A percentile compares a stretch with the other conserved stretches of the same genome.
These are phyloP conservation scores for Yarrowia sp. DNA, from an alignment of 805 yeast genomes.

Conservation along the genomic window DNA sequence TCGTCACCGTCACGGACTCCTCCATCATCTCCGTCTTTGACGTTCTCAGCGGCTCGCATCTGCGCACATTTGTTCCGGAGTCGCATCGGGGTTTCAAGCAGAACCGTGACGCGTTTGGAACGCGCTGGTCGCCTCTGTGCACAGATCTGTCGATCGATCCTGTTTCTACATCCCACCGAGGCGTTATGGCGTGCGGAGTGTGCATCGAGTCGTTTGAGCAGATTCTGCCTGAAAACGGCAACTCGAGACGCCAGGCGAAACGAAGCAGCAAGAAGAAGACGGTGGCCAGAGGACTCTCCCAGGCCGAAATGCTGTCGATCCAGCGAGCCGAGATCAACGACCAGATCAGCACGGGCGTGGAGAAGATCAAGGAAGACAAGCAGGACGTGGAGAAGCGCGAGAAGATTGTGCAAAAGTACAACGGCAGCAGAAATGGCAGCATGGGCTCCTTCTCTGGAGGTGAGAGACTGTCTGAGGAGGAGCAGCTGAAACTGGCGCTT, in stretches of 20 bases:
- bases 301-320: conserved; percentile 4
- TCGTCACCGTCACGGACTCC: conserved; percentile 8
- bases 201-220: conserved; percentile 22
- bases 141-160: conserved; percentile 13
- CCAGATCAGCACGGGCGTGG: conserved; percentile 12
- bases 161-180: conserved; percentile 8
- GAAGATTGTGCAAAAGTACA: conserved; percentile 17
- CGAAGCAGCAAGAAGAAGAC: conserved; percentile 11
- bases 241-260: conserved; percentile 13
- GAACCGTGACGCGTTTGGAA: conserved; percentile 16
- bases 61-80: conserved; percentile 19
- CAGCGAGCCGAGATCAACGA: conserved; percentile 24
- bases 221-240: conserved; percentile 6
- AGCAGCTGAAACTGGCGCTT: conserved; percentile 12
- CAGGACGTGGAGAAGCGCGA: conserved; percentile 17
- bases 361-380: conserved; percentile 14
- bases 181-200: conserved; percentile 25
- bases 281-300: conserved; percentile 9
- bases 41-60: conserved; percentile 6
- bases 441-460: conserved; percentile 19
- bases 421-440: conserved; percentile 1
- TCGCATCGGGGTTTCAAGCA: conserved; percentile 16
- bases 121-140: not conserved
- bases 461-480: conserved; percentile 4
- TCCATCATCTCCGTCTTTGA: conserved; percentile 21